Percentiles rank a stretch among this genome's conserved stretches.
Evolutionary conservation across 345 rosid genomes (phyloP).

Genomic region (Gossypium sturtianum): DNA sequence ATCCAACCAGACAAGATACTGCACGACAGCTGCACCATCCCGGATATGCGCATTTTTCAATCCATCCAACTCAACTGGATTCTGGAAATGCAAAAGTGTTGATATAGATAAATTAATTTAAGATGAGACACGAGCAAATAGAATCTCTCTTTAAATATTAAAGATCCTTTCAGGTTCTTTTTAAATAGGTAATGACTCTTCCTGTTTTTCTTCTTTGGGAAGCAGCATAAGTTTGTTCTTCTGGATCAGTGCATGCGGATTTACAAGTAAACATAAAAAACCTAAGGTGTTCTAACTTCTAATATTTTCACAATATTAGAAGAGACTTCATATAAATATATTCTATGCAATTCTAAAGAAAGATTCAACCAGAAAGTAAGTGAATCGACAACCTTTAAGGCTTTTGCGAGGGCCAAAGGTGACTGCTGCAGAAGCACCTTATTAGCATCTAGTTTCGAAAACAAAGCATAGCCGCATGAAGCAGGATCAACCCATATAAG

Average conservation of each 20-base stretch:
- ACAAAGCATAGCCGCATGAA: slow-evolving; percentile 85
- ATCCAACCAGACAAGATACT: slow-evolving; percentile 42
- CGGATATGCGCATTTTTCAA: slow-evolving; percentile 81
- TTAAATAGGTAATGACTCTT: background rate
- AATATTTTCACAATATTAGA: background rate
- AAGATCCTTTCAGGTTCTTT: slow-evolving; percentile 28
- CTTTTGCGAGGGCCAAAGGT: slow-evolving; percentile 90
- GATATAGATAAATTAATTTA: slow-evolving; percentile 10
- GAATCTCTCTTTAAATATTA: background rate
- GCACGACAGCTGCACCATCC: slow-evolving; percentile 99
- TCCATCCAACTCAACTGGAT: slow-evolving; percentile 86
- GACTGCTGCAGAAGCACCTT: slow-evolving; percentile 72
- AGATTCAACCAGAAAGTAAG: background rate
- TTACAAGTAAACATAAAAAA: background rate
- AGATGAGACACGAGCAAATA: slow-evolving; percentile 12
- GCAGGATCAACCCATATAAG: slow-evolving; percentile 75
- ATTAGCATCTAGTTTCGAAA: slow-evolving; percentile 63
- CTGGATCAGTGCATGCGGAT: background rate
- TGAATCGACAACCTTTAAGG: slow-evolving; percentile 60
- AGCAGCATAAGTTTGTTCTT: background rate
- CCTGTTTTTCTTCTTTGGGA: background rate
- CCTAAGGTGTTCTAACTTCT: background rate
- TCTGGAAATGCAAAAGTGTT: slow-evolving; percentile 32
- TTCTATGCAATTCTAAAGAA: background rate
- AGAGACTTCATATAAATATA: background rate